Percentiles rank a stretch among this genome's conserved stretches.
phyloP scores from a whole-genome alignment of 805 yeast species.

The Lipomyces chichibuensis region DNA sequence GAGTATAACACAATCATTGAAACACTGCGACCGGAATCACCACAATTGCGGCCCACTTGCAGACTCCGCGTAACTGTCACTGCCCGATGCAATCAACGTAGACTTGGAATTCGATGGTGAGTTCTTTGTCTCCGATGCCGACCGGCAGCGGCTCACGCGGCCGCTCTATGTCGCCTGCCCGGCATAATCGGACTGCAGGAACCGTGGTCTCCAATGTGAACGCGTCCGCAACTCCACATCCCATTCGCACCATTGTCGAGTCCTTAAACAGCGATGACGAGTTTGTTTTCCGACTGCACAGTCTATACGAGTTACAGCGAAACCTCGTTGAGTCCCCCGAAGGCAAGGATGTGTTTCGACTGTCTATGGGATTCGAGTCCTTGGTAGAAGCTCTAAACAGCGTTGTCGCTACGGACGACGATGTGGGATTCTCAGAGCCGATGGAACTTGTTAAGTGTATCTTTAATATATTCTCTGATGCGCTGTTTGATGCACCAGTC shows the following conservation, averaged over 20 bases:
- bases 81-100: conserved; percentile 3
- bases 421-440: conserved; percentile 34
- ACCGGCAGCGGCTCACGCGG: conserved; percentile 11
- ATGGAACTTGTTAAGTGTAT: conserved; percentile 35
- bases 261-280: conserved; percentile 32
- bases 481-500: conserved; percentile 18
- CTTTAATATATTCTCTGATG: conserved; percentile 34
- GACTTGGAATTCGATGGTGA: conserved; percentile 36
- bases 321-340: conserved; percentile 35
- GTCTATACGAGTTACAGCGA: conserved; percentile 36
- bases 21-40: background rate
- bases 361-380: conserved; percentile 34
- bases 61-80: background rate
- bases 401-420: conserved; percentile 11
- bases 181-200: conserved; percentile 25
- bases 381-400: conserved; percentile 29
- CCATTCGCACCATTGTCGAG: conserved; percentile 29
- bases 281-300: conserved; percentile 29
- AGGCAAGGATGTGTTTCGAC: conserved; percentile 35
- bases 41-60: background rate
- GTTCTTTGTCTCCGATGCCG: conserved; percentile 19
- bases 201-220: conserved; percentile 29
- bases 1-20: background rate
- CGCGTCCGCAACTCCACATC: conserved; percentile 31
- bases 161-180: conserved; percentile 26